Percentiles rank a stretch among this genome's conserved stretches.
Evolutionary conservation across 495 filamentous ascomycete genomes (phyloP).

Genomic region (Neurospora tetrasperma): DNA sequence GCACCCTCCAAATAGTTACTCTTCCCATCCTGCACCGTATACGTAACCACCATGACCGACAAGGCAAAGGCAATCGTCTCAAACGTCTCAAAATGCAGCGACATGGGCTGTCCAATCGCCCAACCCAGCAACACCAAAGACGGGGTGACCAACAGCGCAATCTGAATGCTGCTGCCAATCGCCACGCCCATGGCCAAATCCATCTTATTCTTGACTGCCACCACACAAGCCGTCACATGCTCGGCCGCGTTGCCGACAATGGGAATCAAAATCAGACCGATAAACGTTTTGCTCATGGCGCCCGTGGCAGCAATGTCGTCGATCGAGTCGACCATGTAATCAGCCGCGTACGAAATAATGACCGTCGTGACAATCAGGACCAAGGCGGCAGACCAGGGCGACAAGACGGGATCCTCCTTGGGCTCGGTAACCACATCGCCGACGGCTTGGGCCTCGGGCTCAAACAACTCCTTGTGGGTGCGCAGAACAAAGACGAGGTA

Average conservation of each 20-base stretch:
- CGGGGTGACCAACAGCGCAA: conserved; percentile 85
- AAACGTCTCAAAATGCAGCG: conserved; percentile 77
- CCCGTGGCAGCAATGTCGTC: conserved; percentile 74
- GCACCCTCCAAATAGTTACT: conserved; percentile 91
- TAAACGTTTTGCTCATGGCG: conserved; percentile 89
- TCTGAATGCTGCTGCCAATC: conserved; percentile 88
- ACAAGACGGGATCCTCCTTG: conserved; percentile 49
- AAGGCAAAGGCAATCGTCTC: conserved; percentile 93
- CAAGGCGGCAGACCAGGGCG: conserved; percentile 58
- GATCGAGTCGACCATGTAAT: conserved; percentile 89
- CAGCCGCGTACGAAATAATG: conserved; percentile 81
- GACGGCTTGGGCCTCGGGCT: conserved; percentile 43
- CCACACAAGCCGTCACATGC: conserved; percentile 89
- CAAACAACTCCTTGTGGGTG: conserved; percentile 73
- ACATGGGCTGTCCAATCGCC: conserved; percentile 72
- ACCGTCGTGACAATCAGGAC: conserved; percentile 71
- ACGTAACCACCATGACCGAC: conserved; percentile 80
- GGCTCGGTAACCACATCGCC: conserved; percentile 30
- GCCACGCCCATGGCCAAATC: conserved; percentile 91
- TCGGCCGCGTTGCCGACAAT: conserved; percentile 98
- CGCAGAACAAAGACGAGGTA: conserved; percentile 87
- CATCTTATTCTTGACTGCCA: conserved; percentile 95
- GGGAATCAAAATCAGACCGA: conserved; percentile 88
- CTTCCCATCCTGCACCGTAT: conserved; percentile 88
- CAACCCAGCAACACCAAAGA: conserved; percentile 86